A percentile compares a stretch with the other conserved stretches of the same genome.
Conservation (phyloP, 1,139 yeast genomes). For the Diutina catenulata region DNA sequence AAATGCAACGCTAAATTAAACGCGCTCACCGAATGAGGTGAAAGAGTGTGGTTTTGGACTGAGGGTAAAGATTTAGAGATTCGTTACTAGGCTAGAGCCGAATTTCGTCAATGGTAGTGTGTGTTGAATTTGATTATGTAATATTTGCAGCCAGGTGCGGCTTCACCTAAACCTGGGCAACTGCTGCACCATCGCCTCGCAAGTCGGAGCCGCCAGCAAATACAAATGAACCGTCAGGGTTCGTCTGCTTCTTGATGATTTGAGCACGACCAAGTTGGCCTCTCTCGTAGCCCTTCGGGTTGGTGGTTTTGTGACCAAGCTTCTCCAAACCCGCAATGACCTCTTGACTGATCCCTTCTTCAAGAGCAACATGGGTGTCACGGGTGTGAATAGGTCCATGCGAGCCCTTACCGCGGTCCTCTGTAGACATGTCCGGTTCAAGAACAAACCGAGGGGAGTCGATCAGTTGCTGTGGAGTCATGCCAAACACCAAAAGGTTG, state of each 20-base stretch:
- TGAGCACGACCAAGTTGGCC: constrained; percentile 62
- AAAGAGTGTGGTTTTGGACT: no score
- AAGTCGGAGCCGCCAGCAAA: constrained; percentile 68
- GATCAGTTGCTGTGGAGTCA: constrained; percentile 63
- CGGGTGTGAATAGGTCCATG: constrained; percentile 57
- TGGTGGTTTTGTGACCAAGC: constrained; percentile 48
- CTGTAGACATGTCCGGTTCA: constrained; percentile 15
- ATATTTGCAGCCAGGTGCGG: no score
- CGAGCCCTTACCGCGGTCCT: constrained; percentile 49
- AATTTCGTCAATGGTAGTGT: no score
- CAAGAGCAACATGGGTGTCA: constrained; percentile 49
- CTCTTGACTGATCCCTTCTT: constrained; percentile 44
- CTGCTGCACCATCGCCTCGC: constrained; percentile 75
- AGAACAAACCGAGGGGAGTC: constrained; percentile 70
- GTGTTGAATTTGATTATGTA: no score
- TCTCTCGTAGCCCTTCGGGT: constrained; percentile 36
- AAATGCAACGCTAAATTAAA: no score
- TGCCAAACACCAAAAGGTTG: constrained; percentile 50
- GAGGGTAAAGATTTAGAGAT: no score
- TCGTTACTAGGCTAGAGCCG: no score
- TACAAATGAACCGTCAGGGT: constrained; percentile 26
- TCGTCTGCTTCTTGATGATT: constrained; percentile 38
- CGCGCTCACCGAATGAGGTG: no score
- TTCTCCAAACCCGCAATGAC: constrained; percentile 30
- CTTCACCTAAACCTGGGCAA: constrained; percentile 22